These are phyloP conservation scores for Actinomortierella ambigua DNA, from an alignment of 371 early-diverging fungal species.

Conservation along the genomic window DNA sequence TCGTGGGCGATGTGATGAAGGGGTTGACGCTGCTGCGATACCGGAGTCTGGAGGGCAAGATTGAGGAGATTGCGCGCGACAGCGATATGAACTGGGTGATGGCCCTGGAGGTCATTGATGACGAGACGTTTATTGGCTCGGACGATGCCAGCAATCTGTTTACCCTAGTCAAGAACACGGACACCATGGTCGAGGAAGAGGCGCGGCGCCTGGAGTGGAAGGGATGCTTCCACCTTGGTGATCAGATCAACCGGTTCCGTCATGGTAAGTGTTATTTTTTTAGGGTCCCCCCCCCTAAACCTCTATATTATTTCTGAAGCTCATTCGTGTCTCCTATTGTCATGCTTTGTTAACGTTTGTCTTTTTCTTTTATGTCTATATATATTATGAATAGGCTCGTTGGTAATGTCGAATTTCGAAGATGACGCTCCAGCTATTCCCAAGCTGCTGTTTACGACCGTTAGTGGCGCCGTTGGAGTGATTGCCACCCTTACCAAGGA, in stretches of 20 bases:
- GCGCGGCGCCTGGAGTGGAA: constrained; percentile 57
- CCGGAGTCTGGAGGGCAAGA: constrained; percentile 39
- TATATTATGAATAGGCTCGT: constrained; percentile 57
- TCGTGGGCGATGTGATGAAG: constrained; percentile 90
- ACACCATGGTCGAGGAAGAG: constrained; percentile 49
- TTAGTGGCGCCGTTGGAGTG: constrained; percentile 81
- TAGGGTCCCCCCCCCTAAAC: neutral
- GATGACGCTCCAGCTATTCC: constrained; percentile 56
- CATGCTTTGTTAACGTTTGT: constrained; percentile 4
- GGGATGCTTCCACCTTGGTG: constrained; percentile 84
- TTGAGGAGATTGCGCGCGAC: constrained; percentile 70
- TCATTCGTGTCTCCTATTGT: no score
- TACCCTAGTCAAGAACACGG: constrained; percentile 55
- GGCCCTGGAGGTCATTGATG: constrained; percentile 64
- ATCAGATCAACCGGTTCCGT: constrained; percentile 77
- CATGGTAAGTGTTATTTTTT: constrained; percentile 54
- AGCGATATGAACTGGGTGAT: constrained; percentile 71
- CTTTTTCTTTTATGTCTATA: constrained; percentile 10
- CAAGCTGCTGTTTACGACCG: constrained; percentile 73
- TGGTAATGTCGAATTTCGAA: constrained; percentile 74
- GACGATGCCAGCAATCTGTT: constrained; percentile 69
- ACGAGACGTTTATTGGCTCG: constrained; percentile 66
- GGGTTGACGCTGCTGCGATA: constrained; percentile 71
- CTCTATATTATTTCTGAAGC: no score
- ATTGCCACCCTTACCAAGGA: constrained; percentile 67